Percentiles rank a stretch among this genome's conserved stretches.
These are phyloP conservation scores for Blastomyces gilchristii DNA, from an alignment of 2,329 filamentous ascomycete species.

Conservation along the genomic window DNA sequence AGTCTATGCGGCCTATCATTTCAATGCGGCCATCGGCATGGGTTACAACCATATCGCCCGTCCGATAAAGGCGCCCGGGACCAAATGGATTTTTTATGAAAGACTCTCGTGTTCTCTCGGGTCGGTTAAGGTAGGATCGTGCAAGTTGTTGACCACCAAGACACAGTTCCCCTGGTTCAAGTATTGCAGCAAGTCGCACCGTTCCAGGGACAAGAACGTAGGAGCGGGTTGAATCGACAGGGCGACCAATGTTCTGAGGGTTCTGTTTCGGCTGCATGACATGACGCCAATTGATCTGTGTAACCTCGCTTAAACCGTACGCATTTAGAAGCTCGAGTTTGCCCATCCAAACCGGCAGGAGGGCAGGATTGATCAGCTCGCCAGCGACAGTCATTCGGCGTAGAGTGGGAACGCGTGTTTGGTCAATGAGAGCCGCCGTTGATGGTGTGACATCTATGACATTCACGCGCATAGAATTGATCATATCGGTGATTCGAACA, in stretches of 20 bases:
- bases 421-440: background rate
- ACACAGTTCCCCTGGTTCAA: conserved; percentile 24
- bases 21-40: conserved; percentile 14
- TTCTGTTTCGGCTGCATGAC: background rate
- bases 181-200: conserved; percentile 15
- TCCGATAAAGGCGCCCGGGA: conserved; percentile 12
- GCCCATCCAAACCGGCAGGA: background rate
- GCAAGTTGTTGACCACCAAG: conserved; percentile 30
- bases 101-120: conserved; percentile 10
- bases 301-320: conserved; percentile 11
- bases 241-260: conserved; percentile 12
- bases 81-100: conserved; percentile 17
- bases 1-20: conserved; percentile 13
- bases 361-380: background rate
- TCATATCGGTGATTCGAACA: background rate
- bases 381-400: background rate
- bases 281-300: conserved; percentile 2
- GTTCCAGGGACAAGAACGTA: conserved; percentile 25
- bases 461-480: background rate
- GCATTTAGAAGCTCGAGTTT: conserved; percentile 6
- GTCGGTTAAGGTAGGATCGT: conserved; percentile 26
- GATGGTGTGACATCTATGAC: conserved; percentile 2
- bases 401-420: background rate
- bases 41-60: conserved; percentile 16
- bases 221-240: conserved; percentile 11